Base-by-base conservation (phyloP, 306 rosid species). In the Glycine soja region DNA sequence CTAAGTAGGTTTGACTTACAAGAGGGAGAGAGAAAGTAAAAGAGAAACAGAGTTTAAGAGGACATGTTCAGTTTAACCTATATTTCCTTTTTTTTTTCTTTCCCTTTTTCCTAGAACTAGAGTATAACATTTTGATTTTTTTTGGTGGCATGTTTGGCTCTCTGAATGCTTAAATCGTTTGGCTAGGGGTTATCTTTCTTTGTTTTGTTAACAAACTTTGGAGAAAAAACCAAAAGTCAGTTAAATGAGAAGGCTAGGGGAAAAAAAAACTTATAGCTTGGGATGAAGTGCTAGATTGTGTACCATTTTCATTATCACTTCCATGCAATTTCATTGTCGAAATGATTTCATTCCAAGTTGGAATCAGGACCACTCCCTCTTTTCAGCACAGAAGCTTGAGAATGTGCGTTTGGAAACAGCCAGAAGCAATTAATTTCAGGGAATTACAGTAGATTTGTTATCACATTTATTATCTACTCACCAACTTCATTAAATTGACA, bases 281-380 rank as follows among this genome's bases (percentile, higher is more conserved):
- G 80, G 64, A 75, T 45, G 82, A 48, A 72, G 64, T 59, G 81
- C 38, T 74, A 75, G 74, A 84, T 62, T 3, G 72, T 85, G 79
- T 70, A 57, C 81, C 51, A 53, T 32, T 30, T 69, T 82, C 10
- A 77, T 70, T 81, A 71, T 86, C 75, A 51, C 36, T 79, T 81
- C 64, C 87, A 80, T 85, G 90, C 88, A 88, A 85, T 87, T 85
- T 91, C 95, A 56, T 80, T 88, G 40, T 88, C 94, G 84, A 89
- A 90, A 90, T 89, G 89, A 88, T 92, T 91, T 87, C 83, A 70
- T 82, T 84, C 85, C 87, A 74, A 87, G 86, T 76, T 84, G 88
- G 85, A 85, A 82, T 54, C 4, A 82, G 95, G 95, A 92, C 97
- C 97, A 87, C 95, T 65, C 54, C 30, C 11, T 4, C 48, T 64